Evolutionary conservation across 352 stramenopile genomes (phyloP).

Genomic region (Phytophthora brassicae): DNA sequence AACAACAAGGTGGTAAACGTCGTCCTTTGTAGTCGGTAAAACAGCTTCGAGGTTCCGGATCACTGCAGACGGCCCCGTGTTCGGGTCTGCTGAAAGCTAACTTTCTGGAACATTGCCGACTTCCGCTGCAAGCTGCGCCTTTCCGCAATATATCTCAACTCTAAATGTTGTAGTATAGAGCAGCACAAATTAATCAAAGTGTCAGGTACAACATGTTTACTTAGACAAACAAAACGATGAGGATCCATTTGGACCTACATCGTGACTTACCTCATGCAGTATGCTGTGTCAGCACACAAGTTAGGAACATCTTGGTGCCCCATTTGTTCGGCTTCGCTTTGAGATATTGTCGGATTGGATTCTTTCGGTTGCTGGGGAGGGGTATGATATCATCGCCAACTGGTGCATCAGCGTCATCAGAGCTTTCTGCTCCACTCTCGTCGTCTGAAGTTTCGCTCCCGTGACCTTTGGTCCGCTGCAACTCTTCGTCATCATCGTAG

Average conservation of each 20-base stretch:
- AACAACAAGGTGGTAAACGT: background rate
- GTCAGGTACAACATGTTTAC: slow-evolving; percentile 6
- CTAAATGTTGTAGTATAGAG: slow-evolving; percentile 5
- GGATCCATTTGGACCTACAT: background rate
- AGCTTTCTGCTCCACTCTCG: no score
- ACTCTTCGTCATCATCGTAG: no score
- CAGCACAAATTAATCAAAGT: background rate
- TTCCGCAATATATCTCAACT: background rate
- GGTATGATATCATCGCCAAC: slow-evolving; percentile 5
- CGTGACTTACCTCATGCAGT: slow-evolving; percentile 14
- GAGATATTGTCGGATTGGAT: slow-evolving; percentile 5
- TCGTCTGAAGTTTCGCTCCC: no score
- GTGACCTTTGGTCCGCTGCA: no score
- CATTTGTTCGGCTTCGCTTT: slow-evolving; percentile 20
- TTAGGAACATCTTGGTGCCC: slow-evolving; percentile 16
- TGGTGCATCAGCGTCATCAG: no score
- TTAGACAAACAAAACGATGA: slow-evolving; percentile 2
- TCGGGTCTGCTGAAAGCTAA: background rate
- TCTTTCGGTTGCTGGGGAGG: background rate
- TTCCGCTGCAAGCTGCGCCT: background rate
- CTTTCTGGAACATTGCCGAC: background rate
- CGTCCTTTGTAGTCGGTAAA: background rate
- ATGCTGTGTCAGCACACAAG: slow-evolving; percentile 13
- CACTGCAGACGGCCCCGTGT: background rate
- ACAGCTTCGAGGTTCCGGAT: background rate